Conservation (phyloP, 345 rosid species). For the Mallotus nudiflorus region DNA sequence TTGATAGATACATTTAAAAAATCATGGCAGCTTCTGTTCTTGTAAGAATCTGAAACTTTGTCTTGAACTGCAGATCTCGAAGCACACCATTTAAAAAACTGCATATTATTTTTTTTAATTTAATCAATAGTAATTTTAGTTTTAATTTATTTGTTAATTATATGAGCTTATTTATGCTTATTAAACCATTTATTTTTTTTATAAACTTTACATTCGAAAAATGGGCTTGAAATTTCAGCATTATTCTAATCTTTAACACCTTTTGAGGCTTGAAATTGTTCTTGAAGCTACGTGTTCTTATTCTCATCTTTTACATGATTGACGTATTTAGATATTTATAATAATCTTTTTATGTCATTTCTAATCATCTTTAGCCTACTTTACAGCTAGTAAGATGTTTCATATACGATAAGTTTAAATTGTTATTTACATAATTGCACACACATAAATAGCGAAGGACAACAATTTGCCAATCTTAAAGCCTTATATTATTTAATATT, state of each 20-base stretch:
- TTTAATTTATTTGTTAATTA: no score
- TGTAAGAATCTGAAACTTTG: not conserved
- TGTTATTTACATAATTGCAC: not conserved
- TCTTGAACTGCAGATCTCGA: conserved; percentile 11
- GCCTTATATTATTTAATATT: no score
- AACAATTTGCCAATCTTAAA: not conserved
- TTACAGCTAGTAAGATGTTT: not conserved
- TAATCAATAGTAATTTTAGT: no score
- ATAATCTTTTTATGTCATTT: not conserved
- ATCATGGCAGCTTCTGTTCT: conserved; percentile 8
- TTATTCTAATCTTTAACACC: no score
- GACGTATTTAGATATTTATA: not conserved
- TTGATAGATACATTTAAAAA: conserved; percentile 4
- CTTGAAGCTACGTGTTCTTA: no score
- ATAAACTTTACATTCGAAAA: no score
- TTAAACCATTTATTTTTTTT: no score
- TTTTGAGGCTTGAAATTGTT: not conserved
- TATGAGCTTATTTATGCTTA: no score
- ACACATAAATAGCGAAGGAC: not conserved
- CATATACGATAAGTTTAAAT: not conserved
- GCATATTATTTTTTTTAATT: no score
- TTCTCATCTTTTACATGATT: no score
- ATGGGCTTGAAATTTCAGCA: no score
- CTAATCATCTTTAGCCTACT: conserved; percentile 1
- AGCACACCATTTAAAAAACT: not conserved